Percentiles rank a stretch among this genome's conserved stretches.
Evolutionary conservation across 352 stramenopile genomes (phyloP).

Genomic region (Peronospora belbahrii): DNA sequence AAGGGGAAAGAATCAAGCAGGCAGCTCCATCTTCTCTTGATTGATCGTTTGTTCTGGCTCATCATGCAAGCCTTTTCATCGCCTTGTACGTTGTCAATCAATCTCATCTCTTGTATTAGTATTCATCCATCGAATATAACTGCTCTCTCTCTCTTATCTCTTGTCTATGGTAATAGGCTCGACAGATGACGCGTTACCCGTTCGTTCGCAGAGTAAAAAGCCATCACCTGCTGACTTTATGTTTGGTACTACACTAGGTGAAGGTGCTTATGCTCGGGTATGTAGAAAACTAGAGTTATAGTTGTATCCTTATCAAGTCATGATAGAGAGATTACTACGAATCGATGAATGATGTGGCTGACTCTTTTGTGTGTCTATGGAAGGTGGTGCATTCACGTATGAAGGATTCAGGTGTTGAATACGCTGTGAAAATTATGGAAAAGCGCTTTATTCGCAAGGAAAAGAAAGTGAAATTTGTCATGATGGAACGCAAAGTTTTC

Average conservation of each 20-base stretch:
- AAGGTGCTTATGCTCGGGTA: slow-evolving; percentile 81
- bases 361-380: too few relatives aligned
- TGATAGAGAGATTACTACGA: not conserved
- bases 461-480: slow-evolving; percentile 89
- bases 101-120: not conserved
- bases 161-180: slow-evolving; percentile 18
- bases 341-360: not conserved
- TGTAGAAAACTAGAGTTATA: too few relatives aligned
- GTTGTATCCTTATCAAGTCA: too few relatives aligned
- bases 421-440: slow-evolving; percentile 90
- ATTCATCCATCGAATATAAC: too few relatives aligned
- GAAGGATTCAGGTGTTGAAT: slow-evolving; percentile 81
- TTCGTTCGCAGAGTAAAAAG: slow-evolving; percentile 49
- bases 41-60: too few relatives aligned
- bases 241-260: slow-evolving; percentile 81
- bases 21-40: too few relatives aligned
- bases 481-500: slow-evolving; percentile 89
- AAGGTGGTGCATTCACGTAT: slow-evolving; percentile 85
- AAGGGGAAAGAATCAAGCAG: too few relatives aligned
- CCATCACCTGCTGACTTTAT: slow-evolving; percentile 83
- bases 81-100: too few relatives aligned
- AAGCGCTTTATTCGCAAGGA: slow-evolving; percentile 88
- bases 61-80: too few relatives aligned
- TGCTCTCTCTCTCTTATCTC: too few relatives aligned
- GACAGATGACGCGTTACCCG: slow-evolving; percentile 29